Base-by-base conservation (phyloP, 2,329 filamentous ascomycete genomes). In the Alternaria longipes region DNA sequence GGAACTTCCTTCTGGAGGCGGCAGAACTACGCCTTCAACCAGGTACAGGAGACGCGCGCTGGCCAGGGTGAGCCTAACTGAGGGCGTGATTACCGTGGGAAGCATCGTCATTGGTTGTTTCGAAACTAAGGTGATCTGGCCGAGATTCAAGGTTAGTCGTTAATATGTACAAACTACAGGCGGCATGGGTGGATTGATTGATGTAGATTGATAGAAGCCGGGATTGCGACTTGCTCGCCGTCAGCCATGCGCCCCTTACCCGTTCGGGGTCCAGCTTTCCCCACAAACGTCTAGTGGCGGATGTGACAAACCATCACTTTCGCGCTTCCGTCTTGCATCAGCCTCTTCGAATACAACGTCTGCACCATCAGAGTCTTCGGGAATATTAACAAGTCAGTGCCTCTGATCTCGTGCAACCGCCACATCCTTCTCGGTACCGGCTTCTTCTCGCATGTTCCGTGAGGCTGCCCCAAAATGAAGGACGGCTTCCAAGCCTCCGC, bases 141-240 rank as follows among this genome's bases (percentile, higher is more conserved):
- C 64, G 66, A 73, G 62, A 72, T 68, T 68, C 61, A 64, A 66
- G 63, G 62, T 64, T 71, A 55, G 53, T 59, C 36, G 54, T 60
- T 73, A 78, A 79, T 77, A 55, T 76, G 66, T 58, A 54, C 50
- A 68, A 69, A 72, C 68, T 63, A 68, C 14, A 65, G 60, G 58
- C 45, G 63, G 54, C 61, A 60, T 59, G 68, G 69, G 53, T 49
- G 34, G 12, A 38, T 71, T 77, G 73, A 76, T 78, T 78, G 74
- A 77, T 66, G 62, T 78, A 77, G 59, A 79, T 79, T 69, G 70
- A 70, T 67, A 68, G 65, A 71, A 70, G 73, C 69, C 65, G 71
- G 62, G 69, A 71, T 66, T 65, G 69, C 70, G 57, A 54, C 51
- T 66, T 28, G n/a, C 63, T 61, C 69, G 71, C 73, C 74, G 73